Percentiles rank a stretch among this genome's conserved stretches.
phyloP scores from a whole-genome alignment of 202 grass and related monocot species.

The Cymbopogon flexuosus region DNA sequence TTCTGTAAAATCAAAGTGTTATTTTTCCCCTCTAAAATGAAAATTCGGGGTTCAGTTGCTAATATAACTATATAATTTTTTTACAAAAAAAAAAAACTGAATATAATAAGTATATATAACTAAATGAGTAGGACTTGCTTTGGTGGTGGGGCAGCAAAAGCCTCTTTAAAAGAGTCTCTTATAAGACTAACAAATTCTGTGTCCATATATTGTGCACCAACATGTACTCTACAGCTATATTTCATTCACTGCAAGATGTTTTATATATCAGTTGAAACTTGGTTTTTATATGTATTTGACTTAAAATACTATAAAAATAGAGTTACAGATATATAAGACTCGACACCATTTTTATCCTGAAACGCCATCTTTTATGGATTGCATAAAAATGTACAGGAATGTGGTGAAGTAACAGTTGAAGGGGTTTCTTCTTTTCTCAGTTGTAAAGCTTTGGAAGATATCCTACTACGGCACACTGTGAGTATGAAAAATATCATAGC shows the following conservation, averaged over 20 bases:
- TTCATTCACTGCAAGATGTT: background rate
- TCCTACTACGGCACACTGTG: slow-evolving; percentile 78
- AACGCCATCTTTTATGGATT: background rate
- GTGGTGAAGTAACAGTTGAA: slow-evolving; percentile 61
- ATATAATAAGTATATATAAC: too few relatives aligned
- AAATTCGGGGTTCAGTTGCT: background rate
- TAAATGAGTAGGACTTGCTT: background rate
- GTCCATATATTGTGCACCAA: too few relatives aligned
- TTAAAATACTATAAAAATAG: background rate
- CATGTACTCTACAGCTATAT: too few relatives aligned
- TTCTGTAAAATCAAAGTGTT: background rate
- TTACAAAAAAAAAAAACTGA: too few relatives aligned
- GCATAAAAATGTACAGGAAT: slow-evolving; percentile 44
- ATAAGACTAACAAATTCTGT: background rate
- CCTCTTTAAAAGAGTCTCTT: background rate
- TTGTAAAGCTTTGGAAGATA: slow-evolving; percentile 73
- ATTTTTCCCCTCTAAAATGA: background rate
- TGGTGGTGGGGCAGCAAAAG: background rate
- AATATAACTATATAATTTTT: background rate
- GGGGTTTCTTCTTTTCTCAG: slow-evolving; percentile 69
- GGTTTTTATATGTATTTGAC: background rate
- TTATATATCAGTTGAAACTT: background rate
- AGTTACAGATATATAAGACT: background rate
- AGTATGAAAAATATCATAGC: slow-evolving; percentile 25
- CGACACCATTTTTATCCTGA: background rate